Conservation (phyloP, 257 asterid species). For the Lavandula angustifolia region DNA sequence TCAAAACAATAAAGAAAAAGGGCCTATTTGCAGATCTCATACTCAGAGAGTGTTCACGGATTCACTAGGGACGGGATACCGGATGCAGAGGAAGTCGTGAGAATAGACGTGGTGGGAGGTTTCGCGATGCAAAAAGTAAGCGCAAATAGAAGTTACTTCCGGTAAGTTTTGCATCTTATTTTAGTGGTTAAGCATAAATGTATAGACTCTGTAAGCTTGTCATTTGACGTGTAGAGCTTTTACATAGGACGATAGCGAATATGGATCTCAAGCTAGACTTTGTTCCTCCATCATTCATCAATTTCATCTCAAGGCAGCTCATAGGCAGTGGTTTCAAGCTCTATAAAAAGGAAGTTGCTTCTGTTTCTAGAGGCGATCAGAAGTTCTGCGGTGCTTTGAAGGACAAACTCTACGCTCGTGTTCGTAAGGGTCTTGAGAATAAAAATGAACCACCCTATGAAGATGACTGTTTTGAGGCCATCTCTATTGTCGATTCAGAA, state of each 20-base stretch:
- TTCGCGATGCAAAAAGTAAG: constrained; percentile 71
- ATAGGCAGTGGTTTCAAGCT: constrained; percentile 88
- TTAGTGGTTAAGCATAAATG: constrained; percentile 3
- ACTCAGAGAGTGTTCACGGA: constrained; percentile 62
- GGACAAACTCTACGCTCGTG: constrained; percentile 52
- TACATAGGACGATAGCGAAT: constrained; percentile 68
- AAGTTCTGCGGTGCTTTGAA: constrained; percentile 57
- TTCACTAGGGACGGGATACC: constrained; percentile 65
- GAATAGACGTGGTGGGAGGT: constrained; percentile 87
- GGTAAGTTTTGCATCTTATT: constrained; percentile 44
- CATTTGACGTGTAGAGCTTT: not conserved
- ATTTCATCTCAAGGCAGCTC: constrained; percentile 81
- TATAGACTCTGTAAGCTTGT: not conserved
- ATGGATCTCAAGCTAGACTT: constrained; percentile 76
- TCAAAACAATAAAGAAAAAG: not conserved
- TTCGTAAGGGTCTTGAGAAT: constrained; percentile 56
- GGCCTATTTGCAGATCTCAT: constrained; percentile 57
- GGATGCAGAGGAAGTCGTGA: constrained; percentile 58
- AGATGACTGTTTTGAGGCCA: not conserved
- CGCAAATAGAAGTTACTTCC: constrained; percentile 62
- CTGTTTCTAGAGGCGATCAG: constrained; percentile 57
- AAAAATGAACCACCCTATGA: constrained; percentile 11
- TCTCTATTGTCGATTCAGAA: constrained; percentile 19
- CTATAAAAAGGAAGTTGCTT: constrained; percentile 87
- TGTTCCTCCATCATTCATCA: constrained; percentile 74